A percentile compares a stretch with the other conserved stretches of the same genome.
phyloP scores from a whole-genome alignment of 257 asterid genomes.

The Solanum pinnatisectum region DNA sequence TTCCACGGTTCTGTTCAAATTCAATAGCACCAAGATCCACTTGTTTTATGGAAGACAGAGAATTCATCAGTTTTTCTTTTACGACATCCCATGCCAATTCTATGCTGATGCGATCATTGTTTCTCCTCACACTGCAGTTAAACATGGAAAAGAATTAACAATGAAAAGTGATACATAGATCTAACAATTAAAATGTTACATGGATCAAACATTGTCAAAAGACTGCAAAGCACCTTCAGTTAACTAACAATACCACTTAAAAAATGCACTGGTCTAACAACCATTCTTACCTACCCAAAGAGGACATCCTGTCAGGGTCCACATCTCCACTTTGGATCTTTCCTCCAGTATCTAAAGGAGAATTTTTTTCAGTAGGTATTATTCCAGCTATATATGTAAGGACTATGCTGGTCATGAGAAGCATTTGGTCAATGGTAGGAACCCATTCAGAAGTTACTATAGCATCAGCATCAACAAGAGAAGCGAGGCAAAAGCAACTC shows the following conservation, averaged over 20 bases:
- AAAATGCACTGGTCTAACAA: conserved; percentile 24
- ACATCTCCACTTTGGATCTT: conserved; percentile 22
- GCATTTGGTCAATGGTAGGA: conserved; percentile 58
- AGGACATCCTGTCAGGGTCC: conserved; percentile 34
- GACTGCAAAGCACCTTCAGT: background rate
- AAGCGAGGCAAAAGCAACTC: conserved; percentile 43
- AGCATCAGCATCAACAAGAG: conserved; percentile 39
- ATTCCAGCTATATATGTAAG: conserved; percentile 73
- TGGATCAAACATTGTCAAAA: background rate
- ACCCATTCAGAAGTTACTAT: conserved; percentile 46
- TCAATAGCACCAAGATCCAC: conserved; percentile 28
- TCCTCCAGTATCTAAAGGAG: conserved; percentile 12
- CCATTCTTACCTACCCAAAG: conserved; percentile 92
- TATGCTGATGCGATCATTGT: conserved; percentile 29
- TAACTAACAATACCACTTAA: background rate
- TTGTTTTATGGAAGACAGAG: conserved; percentile 34
- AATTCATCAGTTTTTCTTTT: conserved; percentile 55
- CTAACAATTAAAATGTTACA: background rate
- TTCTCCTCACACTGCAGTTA: conserved; percentile 32
- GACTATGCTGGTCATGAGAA: conserved; percentile 58
- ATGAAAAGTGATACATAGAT: background rate
- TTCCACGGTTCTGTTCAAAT: conserved; percentile 29
- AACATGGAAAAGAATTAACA: background rate
- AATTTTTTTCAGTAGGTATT: conserved; percentile 19
- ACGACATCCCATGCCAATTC: conserved; percentile 79